Percentiles rank a stretch among this genome's conserved stretches.
These are phyloP conservation scores for Marasmius oreades DNA, from an alignment of 1,284 basidiomycete genomes.

Conservation along the genomic window DNA sequence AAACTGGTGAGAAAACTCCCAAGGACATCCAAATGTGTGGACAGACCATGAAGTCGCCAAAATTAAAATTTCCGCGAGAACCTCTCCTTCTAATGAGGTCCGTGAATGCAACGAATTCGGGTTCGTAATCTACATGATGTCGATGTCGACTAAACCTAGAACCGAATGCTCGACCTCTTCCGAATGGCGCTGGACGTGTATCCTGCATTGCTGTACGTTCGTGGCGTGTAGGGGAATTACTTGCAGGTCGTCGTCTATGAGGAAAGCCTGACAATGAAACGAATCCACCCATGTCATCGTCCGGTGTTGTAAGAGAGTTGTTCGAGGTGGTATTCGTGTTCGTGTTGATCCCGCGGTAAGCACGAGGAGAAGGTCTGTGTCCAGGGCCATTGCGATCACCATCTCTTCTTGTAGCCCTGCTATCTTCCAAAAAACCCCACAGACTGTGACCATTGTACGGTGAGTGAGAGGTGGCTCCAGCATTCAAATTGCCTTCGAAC, in stretches of 20 bases:
- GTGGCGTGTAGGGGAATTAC: conserved; percentile 1
- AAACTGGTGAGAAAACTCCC: conserved; percentile 1
- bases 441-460: not conserved
- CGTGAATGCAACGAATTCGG: conserved; percentile 3
- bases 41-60: conserved; percentile 63
- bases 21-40: conserved; percentile 5
- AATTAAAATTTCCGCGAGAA: conserved; percentile 23
- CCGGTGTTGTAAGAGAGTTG: not conserved
- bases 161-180: conserved; percentile 2
- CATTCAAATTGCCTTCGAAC: not conserved
- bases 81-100: conserved; percentile 12
- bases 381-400: not conserved
- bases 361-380: not conserved
- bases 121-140: not conserved
- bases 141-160: conserved; percentile 9
- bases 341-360: not conserved
- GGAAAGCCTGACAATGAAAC: not conserved
- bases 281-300: not conserved
- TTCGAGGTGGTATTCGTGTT: too few species aligned
- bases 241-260: not conserved
- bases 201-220: conserved; percentile 6
- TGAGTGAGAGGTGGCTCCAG: not conserved
- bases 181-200: not conserved
- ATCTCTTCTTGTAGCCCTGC: not conserved
- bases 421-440: conserved; percentile 9